Evolutionary conservation across 176 grass and related monocot species (phyloP).

Genomic region (Ensete glaucum): DNA sequence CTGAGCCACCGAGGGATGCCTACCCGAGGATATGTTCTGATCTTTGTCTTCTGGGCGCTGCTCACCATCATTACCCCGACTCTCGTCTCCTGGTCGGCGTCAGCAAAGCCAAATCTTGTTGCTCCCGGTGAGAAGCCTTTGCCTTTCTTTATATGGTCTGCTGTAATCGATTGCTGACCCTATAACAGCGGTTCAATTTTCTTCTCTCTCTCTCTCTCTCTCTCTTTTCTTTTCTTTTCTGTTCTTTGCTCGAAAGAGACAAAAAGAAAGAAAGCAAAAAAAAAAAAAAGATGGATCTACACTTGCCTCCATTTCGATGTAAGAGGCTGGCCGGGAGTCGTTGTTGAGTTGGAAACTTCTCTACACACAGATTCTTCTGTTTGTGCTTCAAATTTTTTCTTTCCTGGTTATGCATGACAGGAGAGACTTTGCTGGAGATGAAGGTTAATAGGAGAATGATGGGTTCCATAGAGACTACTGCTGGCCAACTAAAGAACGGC

Average conservation of each 20-base stretch:
- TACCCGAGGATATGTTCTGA: constrained; percentile 38
- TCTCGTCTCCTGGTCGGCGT: constrained; percentile 36
- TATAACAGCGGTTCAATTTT: neutral
- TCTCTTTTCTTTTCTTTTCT: no score
- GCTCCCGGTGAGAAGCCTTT: neutral
- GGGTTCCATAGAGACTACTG: constrained; percentile 12
- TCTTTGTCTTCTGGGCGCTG: constrained; percentile 37
- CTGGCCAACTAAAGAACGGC: constrained; percentile 9
- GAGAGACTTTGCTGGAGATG: constrained; percentile 18
- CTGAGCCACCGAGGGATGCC: constrained; percentile 18
- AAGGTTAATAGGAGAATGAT: constrained; percentile 34
- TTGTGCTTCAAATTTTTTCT: neutral
- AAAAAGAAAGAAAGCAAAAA: no score
- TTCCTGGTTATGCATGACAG: constrained; percentile 1
- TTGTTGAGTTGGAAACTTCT: neutral
- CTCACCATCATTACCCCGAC: constrained; percentile 40
- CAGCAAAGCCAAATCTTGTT: constrained; percentile 25
- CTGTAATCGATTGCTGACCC: neutral
- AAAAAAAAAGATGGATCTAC: neutral
- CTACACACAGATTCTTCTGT: neutral
- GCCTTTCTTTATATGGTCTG: no score
- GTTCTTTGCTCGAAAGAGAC: no score
- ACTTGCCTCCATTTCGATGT: no score
- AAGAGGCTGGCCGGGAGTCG: no score
- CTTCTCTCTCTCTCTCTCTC: neutral